A percentile compares a stretch with the other conserved stretches of the same genome.
These are phyloP conservation scores for Cordyceps pruinosa DNA, from an alignment of 2,329 filamentous ascomycete genomes.

Conservation along the genomic window DNA sequence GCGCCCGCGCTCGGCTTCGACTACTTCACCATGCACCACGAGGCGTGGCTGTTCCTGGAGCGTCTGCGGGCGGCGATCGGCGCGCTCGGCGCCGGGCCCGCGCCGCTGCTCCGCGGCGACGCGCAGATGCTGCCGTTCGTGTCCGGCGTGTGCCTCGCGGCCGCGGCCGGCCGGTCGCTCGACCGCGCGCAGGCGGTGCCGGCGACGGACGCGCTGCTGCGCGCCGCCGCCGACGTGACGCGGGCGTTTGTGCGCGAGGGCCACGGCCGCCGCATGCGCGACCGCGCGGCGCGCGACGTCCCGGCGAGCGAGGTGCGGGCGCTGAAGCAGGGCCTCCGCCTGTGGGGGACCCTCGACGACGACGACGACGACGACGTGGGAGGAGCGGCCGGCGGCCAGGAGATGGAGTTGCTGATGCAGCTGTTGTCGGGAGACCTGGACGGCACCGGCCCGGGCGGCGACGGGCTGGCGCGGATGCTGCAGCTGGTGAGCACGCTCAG, in stretches of 20 bases:
- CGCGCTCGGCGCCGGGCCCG: neutral
- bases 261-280: neutral
- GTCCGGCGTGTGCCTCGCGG: conserved; percentile 1
- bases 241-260: neutral
- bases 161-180: neutral
- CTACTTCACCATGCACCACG: conserved; percentile 1
- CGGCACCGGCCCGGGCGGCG: too few relatives aligned
- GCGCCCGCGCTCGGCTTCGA: neutral
- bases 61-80: neutral
- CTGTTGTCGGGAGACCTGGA: too few relatives aligned
- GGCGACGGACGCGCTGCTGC: neutral
- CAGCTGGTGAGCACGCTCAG: too few relatives aligned
- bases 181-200: neutral
- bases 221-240: neutral
- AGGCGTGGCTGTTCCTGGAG: neutral
- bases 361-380: too few relatives aligned
- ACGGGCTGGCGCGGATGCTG: too few relatives aligned
- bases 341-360: neutral
- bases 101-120: neutral
- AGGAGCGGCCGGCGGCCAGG: neutral
- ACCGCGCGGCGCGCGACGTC: neutral
- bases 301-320: neutral
- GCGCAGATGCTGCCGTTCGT: neutral
- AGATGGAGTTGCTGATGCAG: neutral
- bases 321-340: neutral